Evolutionary conservation across 768 basidiomycete genomes (phyloP).

Genomic region (Termitomyces sp.): DNA sequence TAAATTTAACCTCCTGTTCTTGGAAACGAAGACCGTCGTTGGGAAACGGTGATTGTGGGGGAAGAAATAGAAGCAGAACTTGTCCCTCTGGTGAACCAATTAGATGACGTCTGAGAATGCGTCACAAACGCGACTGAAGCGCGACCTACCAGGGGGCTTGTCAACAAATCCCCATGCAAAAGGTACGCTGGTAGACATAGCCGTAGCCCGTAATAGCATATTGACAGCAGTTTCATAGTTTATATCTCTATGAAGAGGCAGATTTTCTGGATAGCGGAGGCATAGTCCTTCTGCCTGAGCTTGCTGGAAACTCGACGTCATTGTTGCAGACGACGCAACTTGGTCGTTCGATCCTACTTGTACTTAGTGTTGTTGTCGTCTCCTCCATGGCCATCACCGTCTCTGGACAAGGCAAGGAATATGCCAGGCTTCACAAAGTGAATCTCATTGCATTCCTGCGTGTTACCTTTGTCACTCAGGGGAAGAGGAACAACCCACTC

Average conservation of each 20-base stretch:
- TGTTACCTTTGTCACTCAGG: slow-evolving; percentile 40
- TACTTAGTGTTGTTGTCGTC: slow-evolving; percentile 41
- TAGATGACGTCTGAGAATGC: not conserved
- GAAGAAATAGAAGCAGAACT: slow-evolving; percentile 60
- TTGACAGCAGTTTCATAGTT: slow-evolving; percentile 50
- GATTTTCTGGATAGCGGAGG: slow-evolving; percentile 64
- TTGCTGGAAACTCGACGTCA: slow-evolving; percentile 30
- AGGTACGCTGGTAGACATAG: slow-evolving; percentile 50
- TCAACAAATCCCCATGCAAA: slow-evolving; percentile 75
- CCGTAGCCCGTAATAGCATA: slow-evolving; percentile 57
- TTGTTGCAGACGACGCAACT: not conserved
- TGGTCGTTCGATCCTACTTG: slow-evolving; percentile 32
- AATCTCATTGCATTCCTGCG: slow-evolving; percentile 49
- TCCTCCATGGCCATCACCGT: slow-evolving; percentile 55
- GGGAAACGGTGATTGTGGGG: slow-evolving; percentile 54
- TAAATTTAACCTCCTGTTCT: slow-evolving; percentile 61
- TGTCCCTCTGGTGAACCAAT: slow-evolving; percentile 46
- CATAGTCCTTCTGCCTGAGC: slow-evolving; percentile 56
- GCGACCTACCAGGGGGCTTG: slow-evolving; percentile 59
- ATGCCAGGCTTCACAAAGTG: slow-evolving; percentile 44
- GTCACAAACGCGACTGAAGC: not conserved
- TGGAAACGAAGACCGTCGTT: slow-evolving; percentile 74
- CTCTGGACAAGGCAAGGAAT: slow-evolving; percentile 57
- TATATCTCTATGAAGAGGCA: slow-evolving; percentile 51
- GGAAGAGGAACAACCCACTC: slow-evolving; percentile 61